Conservation (phyloP, 495 filamentous ascomycete species). For the Talaromyces liani region DNA sequence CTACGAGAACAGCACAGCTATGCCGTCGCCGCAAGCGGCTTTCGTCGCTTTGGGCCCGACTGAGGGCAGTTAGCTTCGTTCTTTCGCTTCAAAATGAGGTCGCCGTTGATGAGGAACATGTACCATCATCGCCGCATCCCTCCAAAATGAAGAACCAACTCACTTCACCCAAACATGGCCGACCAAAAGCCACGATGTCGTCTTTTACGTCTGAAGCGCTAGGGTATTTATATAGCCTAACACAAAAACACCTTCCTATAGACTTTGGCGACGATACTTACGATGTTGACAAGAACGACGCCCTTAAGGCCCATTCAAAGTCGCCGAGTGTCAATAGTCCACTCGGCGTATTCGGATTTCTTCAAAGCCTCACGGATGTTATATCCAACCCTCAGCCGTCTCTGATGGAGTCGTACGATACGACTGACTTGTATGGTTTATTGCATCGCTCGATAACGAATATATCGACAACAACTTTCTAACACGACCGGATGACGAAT, state of each 20-base stretch:
- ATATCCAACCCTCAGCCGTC: constrained; percentile 1
- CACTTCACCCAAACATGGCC: background rate
- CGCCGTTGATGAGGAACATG: background rate
- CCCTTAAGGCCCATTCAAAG: background rate
- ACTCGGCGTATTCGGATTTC: background rate
- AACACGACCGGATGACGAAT: background rate
- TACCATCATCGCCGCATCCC: background rate
- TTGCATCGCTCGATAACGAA: background rate
- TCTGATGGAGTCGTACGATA: background rate
- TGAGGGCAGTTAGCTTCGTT: background rate
- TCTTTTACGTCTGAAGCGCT: background rate
- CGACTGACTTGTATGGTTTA: background rate
- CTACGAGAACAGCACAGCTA: background rate
- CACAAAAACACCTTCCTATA: background rate
- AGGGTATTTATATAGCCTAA: background rate
- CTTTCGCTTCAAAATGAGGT: constrained; percentile 2
- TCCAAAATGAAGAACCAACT: background rate
- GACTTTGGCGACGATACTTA: background rate
- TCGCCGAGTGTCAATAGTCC: background rate
- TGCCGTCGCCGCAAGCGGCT: background rate
- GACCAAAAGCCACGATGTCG: background rate
- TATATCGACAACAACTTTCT: background rate
- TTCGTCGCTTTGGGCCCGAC: constrained; percentile 1
- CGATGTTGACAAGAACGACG: background rate
- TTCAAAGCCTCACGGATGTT: background rate